Percentiles rank a stretch among this genome's conserved stretches.
These are phyloP conservation scores for Teratosphaeria viscida DNA, from an alignment of 2,329 filamentous ascomycete genomes.

Conservation along the genomic window DNA sequence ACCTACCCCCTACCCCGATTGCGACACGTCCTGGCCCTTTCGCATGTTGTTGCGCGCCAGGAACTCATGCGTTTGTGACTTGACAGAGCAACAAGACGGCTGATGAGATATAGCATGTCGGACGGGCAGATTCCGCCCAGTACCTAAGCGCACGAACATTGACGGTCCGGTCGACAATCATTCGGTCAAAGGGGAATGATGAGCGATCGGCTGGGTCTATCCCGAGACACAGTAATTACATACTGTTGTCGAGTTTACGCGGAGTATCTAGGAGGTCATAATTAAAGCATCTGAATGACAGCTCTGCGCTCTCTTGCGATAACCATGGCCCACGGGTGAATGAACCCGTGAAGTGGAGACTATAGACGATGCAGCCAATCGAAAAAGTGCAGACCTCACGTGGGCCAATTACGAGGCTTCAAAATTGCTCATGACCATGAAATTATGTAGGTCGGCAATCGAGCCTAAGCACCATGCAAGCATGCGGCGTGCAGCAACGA, in stretches of 20 bases:
- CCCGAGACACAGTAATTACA: background rate
- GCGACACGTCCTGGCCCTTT: background rate
- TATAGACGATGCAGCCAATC: background rate
- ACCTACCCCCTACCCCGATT: background rate
- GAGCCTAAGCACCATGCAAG: background rate
- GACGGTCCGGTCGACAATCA: background rate
- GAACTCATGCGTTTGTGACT: background rate
- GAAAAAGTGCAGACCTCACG: background rate
- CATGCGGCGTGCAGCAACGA: background rate
- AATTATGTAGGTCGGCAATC: background rate
- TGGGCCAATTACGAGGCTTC: background rate
- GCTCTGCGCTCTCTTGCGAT: background rate
- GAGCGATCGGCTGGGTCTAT: background rate
- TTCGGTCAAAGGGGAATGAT: background rate
- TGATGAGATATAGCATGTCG: background rate
- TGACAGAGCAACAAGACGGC: background rate
- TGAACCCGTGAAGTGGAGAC: background rate
- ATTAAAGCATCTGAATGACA: background rate
- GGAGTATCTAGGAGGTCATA: no score
- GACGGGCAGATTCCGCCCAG: background rate
- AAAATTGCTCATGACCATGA: background rate
- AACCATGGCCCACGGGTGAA: background rate
- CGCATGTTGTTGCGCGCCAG: background rate
- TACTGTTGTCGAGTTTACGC: background rate
- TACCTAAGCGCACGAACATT: background rate